These are phyloP conservation scores for Rossbeevera mucosa DNA, from an alignment of 768 basidiomycete species.

Conservation along the genomic window DNA sequence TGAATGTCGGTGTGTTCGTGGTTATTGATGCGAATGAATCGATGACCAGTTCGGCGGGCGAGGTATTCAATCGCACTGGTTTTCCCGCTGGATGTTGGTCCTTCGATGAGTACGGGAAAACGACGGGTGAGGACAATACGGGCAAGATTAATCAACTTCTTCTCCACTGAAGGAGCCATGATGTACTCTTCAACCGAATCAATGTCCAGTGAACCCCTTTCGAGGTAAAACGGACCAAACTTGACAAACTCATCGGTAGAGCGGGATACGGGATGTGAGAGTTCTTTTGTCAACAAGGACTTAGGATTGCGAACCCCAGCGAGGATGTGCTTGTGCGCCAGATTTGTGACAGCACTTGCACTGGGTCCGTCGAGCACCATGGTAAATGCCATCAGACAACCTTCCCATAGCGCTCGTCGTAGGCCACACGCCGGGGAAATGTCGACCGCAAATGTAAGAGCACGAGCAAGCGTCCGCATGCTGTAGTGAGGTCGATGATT, in stretches of 20 bases:
- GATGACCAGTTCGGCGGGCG: conserved; percentile 88
- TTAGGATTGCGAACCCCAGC: conserved; percentile 73
- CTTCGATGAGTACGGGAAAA: conserved; percentile 95
- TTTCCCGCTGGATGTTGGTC: conserved; percentile 96
- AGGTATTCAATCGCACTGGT: conserved; percentile 96
- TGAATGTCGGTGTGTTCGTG: conserved; percentile 99
- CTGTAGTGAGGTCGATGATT: conserved; percentile 94
- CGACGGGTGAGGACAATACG: conserved; percentile 83
- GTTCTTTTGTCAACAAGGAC: conserved; percentile 70
- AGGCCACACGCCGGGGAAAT: conserved; percentile 72
- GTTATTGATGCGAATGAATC: conserved; percentile 97
- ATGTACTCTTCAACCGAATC: conserved; percentile 79
- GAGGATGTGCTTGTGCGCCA: conserved; percentile 78
- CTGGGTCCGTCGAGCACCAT: conserved; percentile 84
- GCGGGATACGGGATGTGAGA: conserved; percentile 45
- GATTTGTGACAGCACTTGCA: conserved; percentile 54
- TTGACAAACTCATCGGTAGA: conserved; percentile 61
- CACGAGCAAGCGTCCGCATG: conserved; percentile 92
- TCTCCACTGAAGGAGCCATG: conserved; percentile 91
- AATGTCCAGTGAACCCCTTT: conserved; percentile 64
- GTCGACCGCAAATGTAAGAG: conserved; percentile 85
- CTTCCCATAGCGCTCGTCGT: conserved; percentile 89
- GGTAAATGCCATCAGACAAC: conserved; percentile 96
- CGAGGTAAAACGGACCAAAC: conserved; percentile 88
- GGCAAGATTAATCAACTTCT: conserved; percentile 91